These are phyloP conservation scores for Silybum marianum DNA, from an alignment of 129 eudicot species.

Conservation along the genomic window DNA sequence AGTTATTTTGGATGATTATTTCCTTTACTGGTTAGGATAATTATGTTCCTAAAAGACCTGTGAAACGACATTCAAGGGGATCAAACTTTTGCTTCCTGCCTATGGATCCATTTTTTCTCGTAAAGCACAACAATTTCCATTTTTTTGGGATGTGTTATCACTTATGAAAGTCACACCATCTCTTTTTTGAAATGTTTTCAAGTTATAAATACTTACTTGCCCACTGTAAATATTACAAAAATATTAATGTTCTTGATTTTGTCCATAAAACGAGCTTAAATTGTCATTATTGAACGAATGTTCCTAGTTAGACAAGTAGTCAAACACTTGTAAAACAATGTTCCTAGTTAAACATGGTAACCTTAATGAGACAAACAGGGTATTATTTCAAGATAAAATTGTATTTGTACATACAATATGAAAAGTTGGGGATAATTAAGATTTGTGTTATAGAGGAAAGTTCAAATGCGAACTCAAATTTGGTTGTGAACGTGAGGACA, in stretches of 20 bases:
- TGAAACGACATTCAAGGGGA: background rate
- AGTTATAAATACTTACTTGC: too few relatives aligned
- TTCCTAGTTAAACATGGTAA: background rate
- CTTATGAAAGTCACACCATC: too few relatives aligned
- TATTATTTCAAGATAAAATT: constrained; percentile 7
- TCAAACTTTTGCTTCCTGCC: background rate
- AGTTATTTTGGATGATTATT: background rate
- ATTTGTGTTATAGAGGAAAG: too few relatives aligned
- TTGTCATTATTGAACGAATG: background rate
- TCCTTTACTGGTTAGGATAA: constrained; percentile 8
- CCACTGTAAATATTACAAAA: too few relatives aligned
- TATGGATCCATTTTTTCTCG: background rate
- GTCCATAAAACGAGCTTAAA: background rate
- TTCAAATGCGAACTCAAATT: too few relatives aligned
- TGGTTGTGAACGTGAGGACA: too few relatives aligned
- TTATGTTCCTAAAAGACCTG: background rate
- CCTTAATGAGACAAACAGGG: background rate
- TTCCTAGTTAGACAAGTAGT: background rate
- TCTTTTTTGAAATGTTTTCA: too few relatives aligned
- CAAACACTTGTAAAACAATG: too few relatives aligned
- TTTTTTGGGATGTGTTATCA: too few relatives aligned
- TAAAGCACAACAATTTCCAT: too few relatives aligned
- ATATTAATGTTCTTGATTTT: background rate
- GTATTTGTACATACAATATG: background rate
- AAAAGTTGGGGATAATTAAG: background rate